phyloP scores from a whole-genome alignment of 73 alveolate species.

The Uronychia binucleata region DNA sequence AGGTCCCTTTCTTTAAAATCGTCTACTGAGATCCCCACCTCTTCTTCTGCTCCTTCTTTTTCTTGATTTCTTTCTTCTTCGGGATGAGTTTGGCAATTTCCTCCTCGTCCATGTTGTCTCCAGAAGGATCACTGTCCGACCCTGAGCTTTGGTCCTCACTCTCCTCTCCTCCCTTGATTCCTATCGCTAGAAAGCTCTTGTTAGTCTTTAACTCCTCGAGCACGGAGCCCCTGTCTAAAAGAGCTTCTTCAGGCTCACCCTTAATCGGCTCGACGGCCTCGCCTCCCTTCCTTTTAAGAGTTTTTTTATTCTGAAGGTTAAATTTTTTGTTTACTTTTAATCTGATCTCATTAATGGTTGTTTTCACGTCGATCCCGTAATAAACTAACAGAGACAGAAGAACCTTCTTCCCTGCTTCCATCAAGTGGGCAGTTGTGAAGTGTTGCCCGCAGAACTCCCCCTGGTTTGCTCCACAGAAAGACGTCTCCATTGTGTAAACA shows the following conservation, averaged over 20 bases:
- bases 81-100: slow-evolving; percentile 69
- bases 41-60: neutral
- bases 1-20: neutral
- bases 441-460: slow-evolving; percentile 2
- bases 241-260: neutral
- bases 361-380: neutral
- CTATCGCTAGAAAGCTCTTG: neutral
- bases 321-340: neutral
- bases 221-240: neutral
- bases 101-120: slow-evolving; percentile 78
- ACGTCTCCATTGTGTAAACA: slow-evolving; percentile 82
- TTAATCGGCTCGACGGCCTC: too few relatives aligned
- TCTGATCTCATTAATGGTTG: neutral
- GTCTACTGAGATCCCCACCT: neutral
- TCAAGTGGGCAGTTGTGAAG: neutral
- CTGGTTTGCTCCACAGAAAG: slow-evolving; percentile 76
- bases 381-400: neutral
- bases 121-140: slow-evolving; percentile 87
- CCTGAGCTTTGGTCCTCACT: slow-evolving; percentile 58
- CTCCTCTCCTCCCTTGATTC: slow-evolving; percentile 48
- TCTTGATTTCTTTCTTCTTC: neutral
- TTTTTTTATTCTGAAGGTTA: neutral
- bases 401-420: neutral
- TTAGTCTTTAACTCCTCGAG: neutral
- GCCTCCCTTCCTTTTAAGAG: too few relatives aligned